phyloP scores from a whole-genome alignment of 163 green algal genomes.

The Chlorella variabilis region DNA sequence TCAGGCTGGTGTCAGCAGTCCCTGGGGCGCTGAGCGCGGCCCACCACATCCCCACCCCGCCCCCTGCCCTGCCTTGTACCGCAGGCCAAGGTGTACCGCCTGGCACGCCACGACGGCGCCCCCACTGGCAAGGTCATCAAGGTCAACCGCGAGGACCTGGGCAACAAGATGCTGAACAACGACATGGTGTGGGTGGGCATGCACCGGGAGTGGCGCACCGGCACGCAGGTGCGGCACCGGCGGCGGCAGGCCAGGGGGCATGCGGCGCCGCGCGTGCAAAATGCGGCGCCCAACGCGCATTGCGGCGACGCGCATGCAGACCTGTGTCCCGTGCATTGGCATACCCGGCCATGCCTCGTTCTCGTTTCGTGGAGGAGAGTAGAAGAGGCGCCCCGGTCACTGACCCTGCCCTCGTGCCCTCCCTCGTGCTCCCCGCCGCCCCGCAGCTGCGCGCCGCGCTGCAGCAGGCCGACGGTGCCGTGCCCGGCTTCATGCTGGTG shows the following conservation, averaged over 20 bases:
- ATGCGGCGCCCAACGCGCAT: too few relatives aligned
- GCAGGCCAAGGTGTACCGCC: constrained; percentile 51
- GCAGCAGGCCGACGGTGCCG: constrained; percentile 26
- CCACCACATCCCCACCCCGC: too few relatives aligned
- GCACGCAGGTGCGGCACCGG: neutral
- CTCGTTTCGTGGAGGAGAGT: too few relatives aligned
- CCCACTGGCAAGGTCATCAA: constrained; percentile 50
- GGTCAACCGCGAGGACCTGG: constrained; percentile 43
- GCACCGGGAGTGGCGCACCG: constrained; percentile 28
- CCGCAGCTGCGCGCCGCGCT: constrained; percentile 17
- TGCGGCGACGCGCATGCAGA: too few relatives aligned
- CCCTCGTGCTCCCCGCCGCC: neutral
- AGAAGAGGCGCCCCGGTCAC: too few relatives aligned
- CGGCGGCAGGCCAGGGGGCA: neutral
- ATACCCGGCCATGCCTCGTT: too few relatives aligned
- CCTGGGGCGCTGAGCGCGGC: too few relatives aligned
- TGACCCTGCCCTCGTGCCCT: too few relatives aligned
- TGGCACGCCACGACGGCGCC: constrained; percentile 35
- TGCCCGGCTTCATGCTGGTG: constrained; percentile 60
- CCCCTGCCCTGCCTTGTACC: neutral
- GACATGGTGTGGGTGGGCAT: constrained; percentile 35
- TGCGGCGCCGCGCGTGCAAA: too few relatives aligned
- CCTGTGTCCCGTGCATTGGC: too few relatives aligned
- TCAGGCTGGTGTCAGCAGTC: too few relatives aligned
- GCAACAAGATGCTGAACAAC: constrained; percentile 45